Evolutionary conservation across 441 rosid genomes (phyloP).

Genomic region (Populus trichocarpa): DNA sequence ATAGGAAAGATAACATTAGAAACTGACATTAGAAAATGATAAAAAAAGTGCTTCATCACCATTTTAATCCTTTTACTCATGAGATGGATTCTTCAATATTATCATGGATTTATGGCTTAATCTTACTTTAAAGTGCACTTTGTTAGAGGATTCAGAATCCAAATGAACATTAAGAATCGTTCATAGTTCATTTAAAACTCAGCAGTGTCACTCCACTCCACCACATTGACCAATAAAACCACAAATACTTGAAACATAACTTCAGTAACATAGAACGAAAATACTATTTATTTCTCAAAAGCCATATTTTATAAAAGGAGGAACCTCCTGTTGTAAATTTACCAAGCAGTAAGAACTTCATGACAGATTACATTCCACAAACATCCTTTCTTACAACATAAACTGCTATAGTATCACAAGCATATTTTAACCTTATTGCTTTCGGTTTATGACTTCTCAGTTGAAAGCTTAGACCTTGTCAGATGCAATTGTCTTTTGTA

Average conservation of each 20-base stretch:
- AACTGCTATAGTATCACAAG: neutral
- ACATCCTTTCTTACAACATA: neutral
- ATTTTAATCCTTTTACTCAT: neutral
- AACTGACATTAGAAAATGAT: neutral
- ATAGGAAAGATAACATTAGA: constrained; percentile 1
- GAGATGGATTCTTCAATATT: neutral
- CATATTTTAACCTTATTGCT: neutral
- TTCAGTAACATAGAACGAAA: neutral
- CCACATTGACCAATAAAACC: neutral
- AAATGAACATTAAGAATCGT: neutral
- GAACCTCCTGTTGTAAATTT: neutral
- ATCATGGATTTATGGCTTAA: neutral
- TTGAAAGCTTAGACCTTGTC: neutral
- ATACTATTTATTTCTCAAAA: neutral
- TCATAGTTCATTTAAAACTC: neutral
- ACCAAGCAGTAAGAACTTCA: neutral
- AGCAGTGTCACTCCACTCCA: neutral
- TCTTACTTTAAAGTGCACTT: neutral
- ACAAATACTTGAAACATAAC: neutral
- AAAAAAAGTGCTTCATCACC: neutral
- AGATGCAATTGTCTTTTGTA: neutral
- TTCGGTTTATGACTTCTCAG: constrained; percentile 1
- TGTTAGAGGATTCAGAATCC: neutral
- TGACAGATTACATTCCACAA: neutral
- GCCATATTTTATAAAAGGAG: neutral